Percentiles rank a stretch among this genome's conserved stretches.
Conservation (phyloP, 805 yeast genomes). For the Jamesozyma hellenica region DNA sequence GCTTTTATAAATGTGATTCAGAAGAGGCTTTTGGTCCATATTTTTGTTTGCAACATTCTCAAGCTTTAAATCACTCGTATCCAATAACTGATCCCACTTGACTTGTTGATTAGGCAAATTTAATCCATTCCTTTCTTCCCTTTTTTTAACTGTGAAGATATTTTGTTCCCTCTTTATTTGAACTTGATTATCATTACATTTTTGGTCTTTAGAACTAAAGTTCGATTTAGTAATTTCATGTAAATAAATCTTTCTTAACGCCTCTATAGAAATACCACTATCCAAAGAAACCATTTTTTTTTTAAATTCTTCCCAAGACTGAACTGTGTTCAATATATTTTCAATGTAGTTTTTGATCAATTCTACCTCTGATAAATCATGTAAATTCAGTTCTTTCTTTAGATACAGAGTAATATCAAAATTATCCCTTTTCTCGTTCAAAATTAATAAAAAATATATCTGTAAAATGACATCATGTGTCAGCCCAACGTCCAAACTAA, state of each 20-base stretch:
- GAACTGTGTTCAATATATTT: slow-evolving; percentile 10
- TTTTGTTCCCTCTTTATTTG: background rate
- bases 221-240: background rate
- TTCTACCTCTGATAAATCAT: slow-evolving; percentile 6
- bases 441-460: slow-evolving; percentile 7
- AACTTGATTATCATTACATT: background rate
- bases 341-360: slow-evolving; percentile 19
- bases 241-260: slow-evolving; percentile 7
- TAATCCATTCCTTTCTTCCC: slow-evolving; percentile 7
- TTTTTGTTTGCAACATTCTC: slow-evolving; percentile 6
- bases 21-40: slow-evolving; percentile 26
- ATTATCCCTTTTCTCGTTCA: background rate
- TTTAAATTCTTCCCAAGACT: slow-evolving; percentile 7
- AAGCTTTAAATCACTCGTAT: slow-evolving; percentile 8
- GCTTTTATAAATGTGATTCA: slow-evolving; percentile 50
- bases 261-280: slow-evolving; percentile 13
- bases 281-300: slow-evolving; percentile 14
- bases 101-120: slow-evolving; percentile 10
- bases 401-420: slow-evolving; percentile 9
- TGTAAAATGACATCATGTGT: slow-evolving; percentile 8
- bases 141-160: slow-evolving; percentile 5
- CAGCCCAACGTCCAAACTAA: slow-evolving; percentile 37
- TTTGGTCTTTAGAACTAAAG: background rate
- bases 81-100: slow-evolving; percentile 13
- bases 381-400: slow-evolving; percentile 8